These are phyloP conservation scores for Neurospora africana DNA, from an alignment of 495 filamentous ascomycete species.

Conservation along the genomic window DNA sequence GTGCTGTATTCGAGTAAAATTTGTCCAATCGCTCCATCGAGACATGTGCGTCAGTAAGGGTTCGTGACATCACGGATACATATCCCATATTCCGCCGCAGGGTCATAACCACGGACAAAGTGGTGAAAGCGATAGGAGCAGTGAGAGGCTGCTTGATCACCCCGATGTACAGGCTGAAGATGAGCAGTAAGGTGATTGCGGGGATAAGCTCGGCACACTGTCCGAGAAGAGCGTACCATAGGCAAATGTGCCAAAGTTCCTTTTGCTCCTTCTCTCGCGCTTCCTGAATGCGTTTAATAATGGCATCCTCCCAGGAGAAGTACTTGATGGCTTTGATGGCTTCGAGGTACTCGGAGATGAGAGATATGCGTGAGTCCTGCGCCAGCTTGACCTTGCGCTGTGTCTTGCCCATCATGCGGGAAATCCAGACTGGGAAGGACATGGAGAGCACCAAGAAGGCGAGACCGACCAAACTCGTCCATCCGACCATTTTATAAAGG, in stretches of 20 bases:
- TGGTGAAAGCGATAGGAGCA: constrained; percentile 40
- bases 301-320: constrained; percentile 41
- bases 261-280: constrained; percentile 35
- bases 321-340: constrained; percentile 43
- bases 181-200: constrained; percentile 31
- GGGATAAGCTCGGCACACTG: constrained; percentile 31
- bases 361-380: constrained; percentile 40
- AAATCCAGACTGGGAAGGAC: constrained; percentile 31
- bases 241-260: constrained; percentile 34
- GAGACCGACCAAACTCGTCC: constrained; percentile 36
- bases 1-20: constrained; percentile 32
- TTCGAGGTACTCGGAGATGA: constrained; percentile 37
- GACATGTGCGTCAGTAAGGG: constrained; percentile 29
- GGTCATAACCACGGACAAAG: constrained; percentile 32
- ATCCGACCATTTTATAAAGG: constrained; percentile 36
- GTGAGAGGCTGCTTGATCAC: constrained; percentile 32
- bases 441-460: constrained; percentile 25
- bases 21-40: constrained; percentile 37
- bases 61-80: constrained; percentile 28
- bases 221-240: constrained; percentile 24
- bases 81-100: constrained; percentile 33
- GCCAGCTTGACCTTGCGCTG: constrained; percentile 36
- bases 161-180: constrained; percentile 32
- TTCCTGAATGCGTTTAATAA: constrained; percentile 29
- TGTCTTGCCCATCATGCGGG: constrained; percentile 26